Evolutionary conservation across 805 yeast genomes (phyloP), one percentile per base, ranked within the genome.

Genomic region (Zygotorulaspora florentina): DNA sequence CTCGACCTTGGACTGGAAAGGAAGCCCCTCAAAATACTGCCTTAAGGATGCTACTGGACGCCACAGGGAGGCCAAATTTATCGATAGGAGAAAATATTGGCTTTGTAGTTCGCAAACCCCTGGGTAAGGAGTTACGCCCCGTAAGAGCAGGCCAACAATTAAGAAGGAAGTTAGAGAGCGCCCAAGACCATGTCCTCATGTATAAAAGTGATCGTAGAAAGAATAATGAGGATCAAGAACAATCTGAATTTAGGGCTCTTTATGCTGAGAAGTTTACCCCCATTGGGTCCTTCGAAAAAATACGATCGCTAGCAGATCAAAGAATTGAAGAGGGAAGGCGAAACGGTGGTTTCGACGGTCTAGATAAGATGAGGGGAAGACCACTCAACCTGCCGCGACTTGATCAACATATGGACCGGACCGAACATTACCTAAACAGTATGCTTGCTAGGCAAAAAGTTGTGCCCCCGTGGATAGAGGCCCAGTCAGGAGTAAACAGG

Each of bases 401-500:
- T 53, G 78, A 69, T 61, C 83, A 79, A 38, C 83, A 72, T 64
- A 70, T 74, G 46, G 93, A 79, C 62, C 76, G 75, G 48, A 86
- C 80, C 43, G 95, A 83, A 55, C 87, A 81, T 61, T 87, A 87
- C 60, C 65, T 89, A 67, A 89, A 89, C 65, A 80, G 85, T 50
- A 83, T 89, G 37, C 66, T 89, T 46, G 77, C 75, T 43, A 75
- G 78, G 35, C 96, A 89, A 62, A 89, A 87, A 40, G 81, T 87
- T 1, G 69, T 81, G 9, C 96, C 96, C 0, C 95, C 95, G 0
- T 89, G 96, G 96, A 83, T 89, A 30, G 95, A 87, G 55, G 81
- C 78, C 45, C 93, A 86, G 62, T 71, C 77, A 15, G 72, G 77
- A 1, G 77, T 83, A 3, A 73, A 75, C 35, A 48, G 56, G 2